A percentile compares a stretch with the other conserved stretches of the same genome.
These are phyloP conservation scores for Naegleria lovaniensis DNA, from an alignment of 208 protist species.

Conservation along the genomic window DNA sequence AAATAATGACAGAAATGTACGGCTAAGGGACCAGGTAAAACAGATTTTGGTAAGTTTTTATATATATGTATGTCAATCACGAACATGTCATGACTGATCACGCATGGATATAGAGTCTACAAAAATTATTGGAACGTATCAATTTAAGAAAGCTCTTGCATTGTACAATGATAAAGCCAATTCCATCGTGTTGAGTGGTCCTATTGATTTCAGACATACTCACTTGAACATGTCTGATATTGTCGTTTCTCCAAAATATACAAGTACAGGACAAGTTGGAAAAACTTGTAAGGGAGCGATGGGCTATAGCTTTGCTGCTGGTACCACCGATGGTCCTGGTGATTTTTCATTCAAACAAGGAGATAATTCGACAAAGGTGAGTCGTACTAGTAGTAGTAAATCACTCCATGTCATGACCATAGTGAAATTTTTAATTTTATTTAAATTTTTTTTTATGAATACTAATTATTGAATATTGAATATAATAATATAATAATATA, in stretches of 20 bases:
- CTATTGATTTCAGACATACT: slow-evolving; percentile 9
- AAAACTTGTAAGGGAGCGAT: slow-evolving; percentile 15
- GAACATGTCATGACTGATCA: no score
- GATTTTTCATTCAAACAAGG: slow-evolving; percentile 17
- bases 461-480: no score
- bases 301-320: slow-evolving; percentile 17
- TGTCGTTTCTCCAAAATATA: background rate
- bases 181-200: background rate
- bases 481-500: no score
- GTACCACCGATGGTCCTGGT: slow-evolving; percentile 27
- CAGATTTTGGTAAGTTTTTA: background rate
- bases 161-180: background rate
- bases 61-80: no score
- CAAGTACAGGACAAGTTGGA: background rate
- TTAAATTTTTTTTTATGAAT: no score
- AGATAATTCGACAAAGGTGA: background rate
- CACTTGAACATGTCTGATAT: background rate
- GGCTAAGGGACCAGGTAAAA: slow-evolving; percentile 8
- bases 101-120: background rate
- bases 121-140: slow-evolving; percentile 16
- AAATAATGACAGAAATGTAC: background rate
- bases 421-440: no score
- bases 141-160: background rate
- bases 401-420: no score
- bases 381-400: no score